Conservation (phyloP, 257 asterid species). For the Ballota nigra region DNA sequence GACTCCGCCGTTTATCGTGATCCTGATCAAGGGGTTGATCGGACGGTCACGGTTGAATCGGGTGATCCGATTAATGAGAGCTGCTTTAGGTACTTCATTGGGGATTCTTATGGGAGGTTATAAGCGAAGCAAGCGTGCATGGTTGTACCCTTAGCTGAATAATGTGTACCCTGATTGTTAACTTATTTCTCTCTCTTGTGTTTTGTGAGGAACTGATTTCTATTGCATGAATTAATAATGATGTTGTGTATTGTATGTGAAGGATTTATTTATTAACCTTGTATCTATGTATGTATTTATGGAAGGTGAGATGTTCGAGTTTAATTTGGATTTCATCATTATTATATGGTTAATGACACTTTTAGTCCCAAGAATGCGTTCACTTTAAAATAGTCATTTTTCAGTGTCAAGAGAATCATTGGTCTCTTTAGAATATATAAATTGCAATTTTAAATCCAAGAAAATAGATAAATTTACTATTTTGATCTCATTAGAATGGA, state of each 20-base stretch:
- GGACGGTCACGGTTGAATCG: not conserved
- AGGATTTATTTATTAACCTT: not conserved
- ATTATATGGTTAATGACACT: too few species aligned
- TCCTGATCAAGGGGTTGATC: slow-evolving; percentile 7
- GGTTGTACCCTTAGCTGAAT: slow-evolving; percentile 17
- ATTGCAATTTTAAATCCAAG: too few species aligned
- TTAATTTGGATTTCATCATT: not conserved
- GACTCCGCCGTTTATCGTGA: slow-evolving; percentile 21
- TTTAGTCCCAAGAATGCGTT: too few species aligned
- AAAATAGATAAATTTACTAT: too few species aligned
- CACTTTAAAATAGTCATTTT: too few species aligned
- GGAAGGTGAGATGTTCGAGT: not conserved
- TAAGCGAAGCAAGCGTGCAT: not conserved
- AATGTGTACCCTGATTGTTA: not conserved
- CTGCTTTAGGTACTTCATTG: slow-evolving; percentile 53
- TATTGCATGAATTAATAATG: not conserved
- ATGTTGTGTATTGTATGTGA: not conserved
- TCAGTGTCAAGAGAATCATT: too few species aligned
- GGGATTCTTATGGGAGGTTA: slow-evolving; percentile 52
- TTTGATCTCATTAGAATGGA: too few species aligned
- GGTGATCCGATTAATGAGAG: slow-evolving; percentile 33
- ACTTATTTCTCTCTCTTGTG: too few species aligned
- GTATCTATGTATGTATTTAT: not conserved
- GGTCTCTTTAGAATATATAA: too few species aligned
- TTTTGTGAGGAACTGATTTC: not conserved